phyloP scores from a whole-genome alignment of 2,329 filamentous ascomycete genomes.

The Beauveria varroae region DNA sequence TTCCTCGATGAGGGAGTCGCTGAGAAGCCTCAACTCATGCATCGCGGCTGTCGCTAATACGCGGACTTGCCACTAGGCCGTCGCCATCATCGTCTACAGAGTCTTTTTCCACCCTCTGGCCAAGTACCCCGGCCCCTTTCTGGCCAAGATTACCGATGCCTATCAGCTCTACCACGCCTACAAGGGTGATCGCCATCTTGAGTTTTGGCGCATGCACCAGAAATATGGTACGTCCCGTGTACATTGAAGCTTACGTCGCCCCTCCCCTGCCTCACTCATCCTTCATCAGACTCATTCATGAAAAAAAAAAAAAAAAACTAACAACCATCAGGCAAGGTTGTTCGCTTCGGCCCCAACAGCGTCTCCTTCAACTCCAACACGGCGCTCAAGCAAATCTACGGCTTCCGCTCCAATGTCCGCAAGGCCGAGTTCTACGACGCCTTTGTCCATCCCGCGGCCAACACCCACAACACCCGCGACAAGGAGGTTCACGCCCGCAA shows the following conservation, averaged over 20 bases:
- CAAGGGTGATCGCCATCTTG: conserved; percentile 66
- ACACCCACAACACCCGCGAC: conserved; percentile 66
- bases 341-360: conserved; percentile 73
- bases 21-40: not conserved
- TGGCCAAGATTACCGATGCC: conserved; percentile 56
- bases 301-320: too few relatives aligned
- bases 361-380: conserved; percentile 68
- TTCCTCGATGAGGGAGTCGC: not conserved
- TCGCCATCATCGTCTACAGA: conserved; percentile 44
- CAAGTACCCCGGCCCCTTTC: conserved; percentile 56
- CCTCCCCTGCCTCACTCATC: not conserved
- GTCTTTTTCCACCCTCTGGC: conserved; percentile 58
- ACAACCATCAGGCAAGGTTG: conserved; percentile 42
- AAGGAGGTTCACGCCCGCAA: conserved; percentile 63
- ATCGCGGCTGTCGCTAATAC: not conserved
- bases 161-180: conserved; percentile 67
- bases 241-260: not conserved
- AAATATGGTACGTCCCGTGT: conserved; percentile 50
- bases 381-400: conserved; percentile 60
- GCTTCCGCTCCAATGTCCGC: conserved; percentile 53
- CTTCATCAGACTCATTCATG: not conserved
- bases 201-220: conserved; percentile 63
- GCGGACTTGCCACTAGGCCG: conserved; percentile 21
- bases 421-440: conserved; percentile 69
- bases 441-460: conserved; percentile 62